Evolutionary conservation across 192 early-diverging fungal genomes (phyloP).

Genomic region (Mortierella claussenii): DNA sequence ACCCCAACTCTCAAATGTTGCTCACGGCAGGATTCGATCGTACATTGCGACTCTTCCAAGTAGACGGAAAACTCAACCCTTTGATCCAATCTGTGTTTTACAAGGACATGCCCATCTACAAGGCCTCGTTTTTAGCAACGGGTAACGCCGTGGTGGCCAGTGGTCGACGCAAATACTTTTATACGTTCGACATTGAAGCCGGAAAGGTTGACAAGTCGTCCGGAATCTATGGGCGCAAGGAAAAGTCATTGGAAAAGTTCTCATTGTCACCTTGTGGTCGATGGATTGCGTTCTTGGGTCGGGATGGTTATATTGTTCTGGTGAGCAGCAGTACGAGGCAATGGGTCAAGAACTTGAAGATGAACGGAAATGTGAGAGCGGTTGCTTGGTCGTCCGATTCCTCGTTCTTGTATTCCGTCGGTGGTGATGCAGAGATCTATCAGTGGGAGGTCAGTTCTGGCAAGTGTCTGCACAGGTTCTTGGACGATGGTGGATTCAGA

Average conservation of each 20-base stretch:
- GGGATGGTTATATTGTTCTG: slow-evolving; percentile 85
- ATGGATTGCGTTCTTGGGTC: slow-evolving; percentile 82
- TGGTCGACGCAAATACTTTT: slow-evolving; percentile 86
- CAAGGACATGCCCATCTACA: slow-evolving; percentile 87
- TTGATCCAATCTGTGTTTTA: slow-evolving; percentile 91
- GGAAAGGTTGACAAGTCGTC: slow-evolving; percentile 74
- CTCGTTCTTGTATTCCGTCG: slow-evolving; percentile 79
- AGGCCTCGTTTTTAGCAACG: slow-evolving; percentile 77
- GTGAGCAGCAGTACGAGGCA: slow-evolving; percentile 84
- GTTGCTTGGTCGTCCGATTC: slow-evolving; percentile 86
- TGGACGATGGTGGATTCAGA: slow-evolving; percentile 85
- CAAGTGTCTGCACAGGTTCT: slow-evolving; percentile 80
- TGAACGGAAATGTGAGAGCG: slow-evolving; percentile 83
- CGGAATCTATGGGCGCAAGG: slow-evolving; percentile 81
- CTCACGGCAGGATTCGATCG: slow-evolving; percentile 91
- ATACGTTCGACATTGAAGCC: slow-evolving; percentile 84
- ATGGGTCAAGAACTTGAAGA: slow-evolving; percentile 88
- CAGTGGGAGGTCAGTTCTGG: slow-evolving; percentile 87
- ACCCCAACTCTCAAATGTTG: slow-evolving; percentile 89
- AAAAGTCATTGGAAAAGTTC: slow-evolving; percentile 79
- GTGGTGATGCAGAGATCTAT: slow-evolving; percentile 87
- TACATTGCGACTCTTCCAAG: slow-evolving; percentile 88
- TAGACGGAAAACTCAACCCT: slow-evolving; percentile 92
- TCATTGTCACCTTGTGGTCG: slow-evolving; percentile 74
- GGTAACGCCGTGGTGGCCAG: slow-evolving; percentile 81